phyloP scores from a whole-genome alignment of 2,329 filamentous ascomycete genomes.

The Colletotrichum spinosum region DNA sequence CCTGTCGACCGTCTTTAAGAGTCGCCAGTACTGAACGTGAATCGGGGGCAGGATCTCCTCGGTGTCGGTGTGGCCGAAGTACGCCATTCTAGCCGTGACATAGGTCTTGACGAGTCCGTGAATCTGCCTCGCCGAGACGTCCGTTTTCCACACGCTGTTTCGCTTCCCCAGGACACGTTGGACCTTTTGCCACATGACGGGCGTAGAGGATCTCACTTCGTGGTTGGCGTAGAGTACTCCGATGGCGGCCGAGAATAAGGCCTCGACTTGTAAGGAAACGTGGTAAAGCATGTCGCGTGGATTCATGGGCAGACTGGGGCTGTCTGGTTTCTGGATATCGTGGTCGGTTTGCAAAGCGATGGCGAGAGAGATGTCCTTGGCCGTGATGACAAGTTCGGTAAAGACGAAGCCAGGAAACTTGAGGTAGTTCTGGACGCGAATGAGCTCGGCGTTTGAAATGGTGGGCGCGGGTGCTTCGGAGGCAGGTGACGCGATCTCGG shows the following conservation, averaged over 20 bases:
- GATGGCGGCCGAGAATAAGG: neutral
- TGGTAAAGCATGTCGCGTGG: neutral
- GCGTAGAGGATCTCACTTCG: neutral
- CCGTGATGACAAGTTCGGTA: neutral
- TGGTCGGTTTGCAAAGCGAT: neutral
- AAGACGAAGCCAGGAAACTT: slow-evolving; percentile 13
- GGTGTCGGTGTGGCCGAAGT: neutral
- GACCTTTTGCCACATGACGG: slow-evolving; percentile 7
- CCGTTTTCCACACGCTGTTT: neutral
- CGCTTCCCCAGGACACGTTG: slow-evolving; percentile 3
- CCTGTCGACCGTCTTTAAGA: slow-evolving; percentile 1
- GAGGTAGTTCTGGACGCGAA: neutral
- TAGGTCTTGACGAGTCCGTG: neutral
- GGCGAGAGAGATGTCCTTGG: neutral
- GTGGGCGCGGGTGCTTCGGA: neutral
- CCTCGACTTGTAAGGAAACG: slow-evolving; percentile 2
- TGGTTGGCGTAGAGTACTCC: neutral
- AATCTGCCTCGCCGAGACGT: neutral
- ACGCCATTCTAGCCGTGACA: neutral
- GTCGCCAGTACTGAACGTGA: neutral
- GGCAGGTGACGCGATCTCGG: no score
- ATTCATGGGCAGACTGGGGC: neutral
- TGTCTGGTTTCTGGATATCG: neutral
- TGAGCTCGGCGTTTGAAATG: neutral
- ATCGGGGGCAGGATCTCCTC: no score